Percentiles rank a stretch among this genome's conserved stretches.
Evolutionary conservation across 2,329 filamentous ascomycete genomes (phyloP).

Genomic region (Hypoxylon sp.): DNA sequence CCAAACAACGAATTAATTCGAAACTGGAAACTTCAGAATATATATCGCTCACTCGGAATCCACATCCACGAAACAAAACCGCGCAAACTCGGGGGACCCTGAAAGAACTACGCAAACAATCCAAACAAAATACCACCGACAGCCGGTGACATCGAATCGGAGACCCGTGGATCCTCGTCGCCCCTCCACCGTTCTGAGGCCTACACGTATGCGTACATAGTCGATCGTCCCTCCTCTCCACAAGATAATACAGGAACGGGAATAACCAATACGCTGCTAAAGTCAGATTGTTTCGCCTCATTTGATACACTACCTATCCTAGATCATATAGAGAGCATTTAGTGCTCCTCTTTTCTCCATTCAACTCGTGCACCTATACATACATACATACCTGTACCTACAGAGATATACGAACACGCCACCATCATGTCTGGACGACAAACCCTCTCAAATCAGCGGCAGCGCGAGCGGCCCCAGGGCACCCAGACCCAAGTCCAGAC

Average conservation of each 20-base stretch:
- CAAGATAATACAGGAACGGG: slow-evolving; percentile 11
- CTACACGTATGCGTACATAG: slow-evolving; percentile 43
- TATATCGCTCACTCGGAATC: slow-evolving; percentile 38
- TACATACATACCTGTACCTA: slow-evolving; percentile 11
- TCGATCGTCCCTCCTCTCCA: slow-evolving; percentile 28
- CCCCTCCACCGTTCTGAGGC: slow-evolving; percentile 32
- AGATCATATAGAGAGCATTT: slow-evolving; percentile 8
- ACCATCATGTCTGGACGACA: slow-evolving; percentile 35
- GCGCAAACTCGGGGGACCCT: slow-evolving; percentile 25
- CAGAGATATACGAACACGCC: slow-evolving; percentile 4
- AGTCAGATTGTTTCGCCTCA: neutral
- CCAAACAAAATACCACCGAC: slow-evolving; percentile 10
- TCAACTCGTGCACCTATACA: neutral
- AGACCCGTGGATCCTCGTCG: slow-evolving; percentile 24
- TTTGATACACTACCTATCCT: slow-evolving; percentile 10
- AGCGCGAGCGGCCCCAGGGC: slow-evolving; percentile 47
- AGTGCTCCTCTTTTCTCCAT: slow-evolving; percentile 9
- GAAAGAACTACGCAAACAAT: slow-evolving; percentile 14
- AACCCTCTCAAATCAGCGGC: slow-evolving; percentile 25
- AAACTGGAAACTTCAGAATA: slow-evolving; percentile 25
- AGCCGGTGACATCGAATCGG: slow-evolving; percentile 17
- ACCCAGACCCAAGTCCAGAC: slow-evolving; percentile 51
- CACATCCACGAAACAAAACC: slow-evolving; percentile 24
- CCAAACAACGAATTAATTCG: slow-evolving; percentile 27
- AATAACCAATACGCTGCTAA: slow-evolving; percentile 5